Base-by-base conservation (phyloP, 345 rosid genomes). In the Draba incana region DNA sequence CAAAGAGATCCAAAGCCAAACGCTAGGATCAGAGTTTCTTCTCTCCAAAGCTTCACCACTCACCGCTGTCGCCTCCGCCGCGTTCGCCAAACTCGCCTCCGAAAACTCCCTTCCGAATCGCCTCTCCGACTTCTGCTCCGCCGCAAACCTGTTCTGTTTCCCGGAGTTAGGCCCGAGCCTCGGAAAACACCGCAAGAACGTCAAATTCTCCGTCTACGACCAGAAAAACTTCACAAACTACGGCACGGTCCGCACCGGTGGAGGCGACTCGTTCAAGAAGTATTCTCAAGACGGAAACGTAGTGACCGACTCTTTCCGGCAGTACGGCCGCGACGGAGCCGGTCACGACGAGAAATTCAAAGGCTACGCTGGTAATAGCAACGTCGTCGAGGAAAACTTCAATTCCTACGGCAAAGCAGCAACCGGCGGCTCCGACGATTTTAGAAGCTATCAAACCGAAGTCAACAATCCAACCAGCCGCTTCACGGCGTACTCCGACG, bases 121-220 rank as follows among this genome's bases (percentile, higher is more conserved):
- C 23, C 81, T 90, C 15, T 81, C 85, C 0, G 79, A 85, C 10
- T 90, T 93, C 76, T 93, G 98, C 78, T 79, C 90, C 78, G 73
- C 91, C 46, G 98, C 98, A 0, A 76, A 81, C 14, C 96, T 90
- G 51, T 84, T 93, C 72, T 93, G 98, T 81, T 90, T 90, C 82
- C 83, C 94, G 4, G 85, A 87, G 24, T 76, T 87, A 27, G 41
- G 72, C 0, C 66, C 79, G 2, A 80, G 81, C 20, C 81, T 74
- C 5, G 86, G 79, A 44, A 81, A 76, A 13, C 84, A 83, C 65
- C 62, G 37, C 54, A 43, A 53, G 20, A 86, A 88, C 76, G 77
- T 87, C 15, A 77, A 77, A 68, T 93, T 93, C 23, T 81, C 84
- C 8, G 23, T 25, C 5, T 93, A 93, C 62, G 6, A n/a, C 13